Evolutionary conservation across 1,284 basidiomycete genomes (phyloP), one percentile per base, ranked within the genome.

Genomic region (Puccinia novopanici): DNA sequence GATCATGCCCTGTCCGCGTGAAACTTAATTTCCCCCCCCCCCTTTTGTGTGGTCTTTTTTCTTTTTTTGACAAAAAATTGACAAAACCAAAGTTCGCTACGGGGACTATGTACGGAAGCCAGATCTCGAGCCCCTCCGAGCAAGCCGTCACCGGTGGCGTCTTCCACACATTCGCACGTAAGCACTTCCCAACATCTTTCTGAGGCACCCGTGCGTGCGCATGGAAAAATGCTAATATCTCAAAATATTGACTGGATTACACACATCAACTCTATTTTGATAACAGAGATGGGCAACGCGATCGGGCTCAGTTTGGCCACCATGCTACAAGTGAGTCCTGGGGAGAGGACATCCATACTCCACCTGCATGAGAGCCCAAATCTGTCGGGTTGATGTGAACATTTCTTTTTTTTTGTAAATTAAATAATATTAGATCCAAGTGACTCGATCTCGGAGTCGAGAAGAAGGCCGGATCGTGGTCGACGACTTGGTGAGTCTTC

Each of bases 271-370:
- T n/a, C n/a, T n/a, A n/a, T n/a, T n/a, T n/a, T n/a, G n/a, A n/a
- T 15, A 67, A 67, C 34, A 74, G 72, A 77, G 45, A 77, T 77
- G 63, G 75, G 75, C 15, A 77, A 68, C 42, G 75, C 65, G 0
- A 77, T 79, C 52, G 77, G 77, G 3, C 57, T 79, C 27, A 71
- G 77, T 48, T 22, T 79, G 37, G 77, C 77, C 17, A 79, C 77
- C 30, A 30, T 79, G 42, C 65, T 71, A 37, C 77, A 79, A 63
- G 77, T 71, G 24, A 19, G 72, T 74, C n/a, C n/a, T n/a, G n/a
- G n/a, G n/a, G n/a, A n/a, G n/a, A n/a, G n/a, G n/a, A n/a, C n/a
- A n/a, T n/a, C n/a, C n/a, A n/a, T n/a, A n/a, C n/a, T n/a, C n/a
- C n/a, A n/a, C n/a, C n/a, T n/a, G n/a, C n/a, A n/a, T n/a, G n/a